Evolutionary conservation across 257 asterid species (phyloP).

Genomic region (Ilex asprella): DNA sequence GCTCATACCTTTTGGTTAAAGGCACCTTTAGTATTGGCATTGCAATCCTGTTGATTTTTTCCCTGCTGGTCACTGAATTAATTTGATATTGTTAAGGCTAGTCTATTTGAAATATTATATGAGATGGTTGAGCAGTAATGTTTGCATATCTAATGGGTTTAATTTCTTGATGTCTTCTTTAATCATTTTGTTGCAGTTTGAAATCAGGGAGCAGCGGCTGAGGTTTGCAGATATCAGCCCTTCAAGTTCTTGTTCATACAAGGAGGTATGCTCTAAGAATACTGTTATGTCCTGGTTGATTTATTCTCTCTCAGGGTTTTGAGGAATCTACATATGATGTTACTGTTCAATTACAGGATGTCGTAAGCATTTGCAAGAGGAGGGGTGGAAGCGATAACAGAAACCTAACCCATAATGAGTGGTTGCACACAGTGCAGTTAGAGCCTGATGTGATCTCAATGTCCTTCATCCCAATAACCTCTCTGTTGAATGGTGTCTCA

Average conservation of each 20-base stretch:
- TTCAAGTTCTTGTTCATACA: constrained; percentile 78
- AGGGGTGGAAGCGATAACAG: constrained; percentile 80
- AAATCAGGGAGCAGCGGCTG: constrained; percentile 59
- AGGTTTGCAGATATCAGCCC: constrained; percentile 78
- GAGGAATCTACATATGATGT: constrained; percentile 1
- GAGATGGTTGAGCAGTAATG: too few species aligned
- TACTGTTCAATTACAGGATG: constrained; percentile 46
- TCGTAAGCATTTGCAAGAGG: constrained; percentile 69
- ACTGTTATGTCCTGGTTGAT: constrained; percentile 9
- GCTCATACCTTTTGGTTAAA: too few species aligned
- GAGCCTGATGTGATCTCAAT: constrained; percentile 97
- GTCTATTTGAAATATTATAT: too few species aligned
- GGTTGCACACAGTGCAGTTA: constrained; percentile 79
- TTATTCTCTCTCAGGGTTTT: constrained; percentile 9
- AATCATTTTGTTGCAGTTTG: constrained; percentile 36
- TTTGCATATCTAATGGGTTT: too few species aligned
- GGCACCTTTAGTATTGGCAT: too few species aligned
- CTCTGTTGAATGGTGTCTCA: constrained; percentile 82
- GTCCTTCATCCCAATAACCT: constrained; percentile 90
- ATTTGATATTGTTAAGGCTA: too few species aligned
- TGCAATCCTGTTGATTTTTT: too few species aligned
- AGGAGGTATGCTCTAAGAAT: constrained; percentile 53
- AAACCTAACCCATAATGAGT: constrained; percentile 65
- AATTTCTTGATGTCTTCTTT: background rate
- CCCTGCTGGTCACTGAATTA: too few species aligned